A percentile compares a stretch with the other conserved stretches of the same genome.
Evolutionary conservation across 2,329 filamentous ascomycete genomes (phyloP).

Genomic region (Penicillium sp.): DNA sequence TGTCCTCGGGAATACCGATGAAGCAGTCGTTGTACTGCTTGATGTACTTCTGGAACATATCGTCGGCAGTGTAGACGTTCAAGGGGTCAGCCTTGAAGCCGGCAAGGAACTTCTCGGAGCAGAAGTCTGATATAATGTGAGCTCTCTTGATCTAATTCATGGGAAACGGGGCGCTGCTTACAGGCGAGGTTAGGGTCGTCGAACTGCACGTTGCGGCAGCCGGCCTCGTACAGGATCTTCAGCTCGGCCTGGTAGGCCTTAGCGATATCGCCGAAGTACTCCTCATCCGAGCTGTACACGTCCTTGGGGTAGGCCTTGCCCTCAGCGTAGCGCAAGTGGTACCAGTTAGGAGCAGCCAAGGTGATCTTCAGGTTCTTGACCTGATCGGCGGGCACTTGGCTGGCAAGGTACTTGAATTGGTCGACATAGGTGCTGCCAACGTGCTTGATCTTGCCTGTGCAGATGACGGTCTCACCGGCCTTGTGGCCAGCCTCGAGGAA

Average conservation of each 20-base stretch:
- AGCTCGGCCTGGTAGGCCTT: constrained; percentile 66
- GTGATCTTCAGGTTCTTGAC: constrained; percentile 69
- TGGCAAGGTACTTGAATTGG: constrained; percentile 62
- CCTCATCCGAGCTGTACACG: constrained; percentile 57
- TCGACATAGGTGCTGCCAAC: constrained; percentile 57
- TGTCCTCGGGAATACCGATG: constrained; percentile 62
- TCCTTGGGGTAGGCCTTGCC: constrained; percentile 58
- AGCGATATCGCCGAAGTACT: constrained; percentile 66
- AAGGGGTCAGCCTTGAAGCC: constrained; percentile 68
- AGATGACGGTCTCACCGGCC: constrained; percentile 58
- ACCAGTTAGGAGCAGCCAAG: constrained; percentile 66
- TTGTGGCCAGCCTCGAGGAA: constrained; percentile 60
- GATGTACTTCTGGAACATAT: constrained; percentile 74
- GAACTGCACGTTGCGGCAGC: constrained; percentile 65
- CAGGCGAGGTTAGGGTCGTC: constrained; percentile 68
- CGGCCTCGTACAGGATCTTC: constrained; percentile 60
- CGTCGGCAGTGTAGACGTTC: constrained; percentile 67
- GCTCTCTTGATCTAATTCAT: not conserved
- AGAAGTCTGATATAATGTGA: constrained; percentile 59
- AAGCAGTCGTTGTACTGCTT: constrained; percentile 73
- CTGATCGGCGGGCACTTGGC: constrained; percentile 57
- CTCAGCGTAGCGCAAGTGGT: constrained; percentile 62
- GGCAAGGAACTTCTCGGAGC: constrained; percentile 67
- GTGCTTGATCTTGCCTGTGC: constrained; percentile 59
- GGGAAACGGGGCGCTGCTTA: constrained; percentile 30